Percentiles rank a stretch among this genome's conserved stretches.
phyloP scores from a whole-genome alignment of 2,329 filamentous ascomycete species.

The Colletotrichum aenigma region DNA sequence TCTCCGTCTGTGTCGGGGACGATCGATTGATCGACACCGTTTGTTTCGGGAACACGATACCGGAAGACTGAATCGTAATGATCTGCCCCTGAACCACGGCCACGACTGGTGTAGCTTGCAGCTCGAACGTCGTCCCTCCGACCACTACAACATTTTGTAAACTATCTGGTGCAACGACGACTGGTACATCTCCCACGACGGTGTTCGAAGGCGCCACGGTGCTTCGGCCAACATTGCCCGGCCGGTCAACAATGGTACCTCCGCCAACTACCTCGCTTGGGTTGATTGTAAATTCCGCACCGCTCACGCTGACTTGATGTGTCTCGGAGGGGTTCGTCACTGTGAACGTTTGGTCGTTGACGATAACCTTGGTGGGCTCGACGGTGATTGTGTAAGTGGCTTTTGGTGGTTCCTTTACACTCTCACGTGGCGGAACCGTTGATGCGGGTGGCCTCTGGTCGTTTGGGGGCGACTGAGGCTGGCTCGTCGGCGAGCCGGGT shows the following conservation, averaged over 20 bases:
- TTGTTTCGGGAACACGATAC: constrained; percentile 32
- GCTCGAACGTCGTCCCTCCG: constrained; percentile 45
- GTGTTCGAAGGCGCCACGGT: constrained; percentile 34
- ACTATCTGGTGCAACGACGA: constrained; percentile 41
- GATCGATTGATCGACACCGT: constrained; percentile 38
- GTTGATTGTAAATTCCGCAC: constrained; percentile 50
- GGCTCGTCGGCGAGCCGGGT: neutral
- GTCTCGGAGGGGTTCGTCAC: constrained; percentile 40
- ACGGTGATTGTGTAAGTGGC: constrained; percentile 45
- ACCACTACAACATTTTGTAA: constrained; percentile 39
- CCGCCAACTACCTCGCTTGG: constrained; percentile 50
- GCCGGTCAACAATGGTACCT: constrained; percentile 48
- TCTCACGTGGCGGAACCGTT: neutral
- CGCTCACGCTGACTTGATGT: constrained; percentile 44
- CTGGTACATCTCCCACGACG: constrained; percentile 40
- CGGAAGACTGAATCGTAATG: constrained; percentile 38
- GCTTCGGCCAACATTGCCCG: constrained; percentile 25
- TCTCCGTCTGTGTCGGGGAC: constrained; percentile 40
- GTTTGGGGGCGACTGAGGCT: neutral
- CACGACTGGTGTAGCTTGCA: constrained; percentile 40
- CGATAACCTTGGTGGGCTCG: constrained; percentile 48
- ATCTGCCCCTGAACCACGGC: constrained; percentile 36
- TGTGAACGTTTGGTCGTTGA: constrained; percentile 50
- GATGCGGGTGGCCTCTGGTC: neutral
- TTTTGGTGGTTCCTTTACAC: neutral